phyloP scores from a whole-genome alignment of 768 basidiomycete species.

The Boletus bicolor region DNA sequence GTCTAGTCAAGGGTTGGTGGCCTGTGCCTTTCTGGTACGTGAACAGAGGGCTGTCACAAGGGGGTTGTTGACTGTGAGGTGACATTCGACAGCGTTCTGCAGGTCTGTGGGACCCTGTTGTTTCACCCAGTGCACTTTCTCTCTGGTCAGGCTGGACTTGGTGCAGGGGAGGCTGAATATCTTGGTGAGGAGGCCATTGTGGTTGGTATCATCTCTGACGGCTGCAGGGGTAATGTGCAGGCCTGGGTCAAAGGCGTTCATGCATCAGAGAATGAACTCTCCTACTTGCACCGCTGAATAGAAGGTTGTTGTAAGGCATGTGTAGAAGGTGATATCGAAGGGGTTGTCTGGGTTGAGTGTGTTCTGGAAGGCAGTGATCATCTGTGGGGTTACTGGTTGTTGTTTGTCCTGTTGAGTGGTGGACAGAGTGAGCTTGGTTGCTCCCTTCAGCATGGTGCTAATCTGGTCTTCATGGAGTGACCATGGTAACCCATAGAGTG shows the following conservation, averaged over 20 bases:
- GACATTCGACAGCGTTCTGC: fast-evolving
- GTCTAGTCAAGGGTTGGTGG: fast-evolving
- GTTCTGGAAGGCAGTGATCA: neutral
- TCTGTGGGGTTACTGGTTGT: neutral
- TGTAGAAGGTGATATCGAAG: neutral
- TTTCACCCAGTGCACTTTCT: neutral
- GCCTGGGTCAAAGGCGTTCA: neutral
- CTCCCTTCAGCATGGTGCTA: too few species aligned
- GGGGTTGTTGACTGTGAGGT: neutral
- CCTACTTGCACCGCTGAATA: neutral
- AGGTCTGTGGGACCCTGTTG: neutral
- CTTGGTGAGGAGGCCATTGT: too few species aligned
- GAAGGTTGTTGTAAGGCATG: neutral
- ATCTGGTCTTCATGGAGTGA: too few species aligned
- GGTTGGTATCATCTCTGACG: neutral
- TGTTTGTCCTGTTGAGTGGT: too few species aligned
- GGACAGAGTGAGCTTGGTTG: too few species aligned
- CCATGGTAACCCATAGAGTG: too few species aligned
- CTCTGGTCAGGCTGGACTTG: too few species aligned
- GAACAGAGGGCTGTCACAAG: neutral
- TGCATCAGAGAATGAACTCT: neutral
- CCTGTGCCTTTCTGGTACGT: neutral
- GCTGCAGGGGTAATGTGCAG: too few species aligned
- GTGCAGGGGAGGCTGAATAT: too few species aligned
- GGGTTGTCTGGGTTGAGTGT: neutral